These are phyloP conservation scores for Aspergillus fumigatus DNA, from an alignment of 2,329 filamentous ascomycete genomes.

Conservation along the genomic window DNA sequence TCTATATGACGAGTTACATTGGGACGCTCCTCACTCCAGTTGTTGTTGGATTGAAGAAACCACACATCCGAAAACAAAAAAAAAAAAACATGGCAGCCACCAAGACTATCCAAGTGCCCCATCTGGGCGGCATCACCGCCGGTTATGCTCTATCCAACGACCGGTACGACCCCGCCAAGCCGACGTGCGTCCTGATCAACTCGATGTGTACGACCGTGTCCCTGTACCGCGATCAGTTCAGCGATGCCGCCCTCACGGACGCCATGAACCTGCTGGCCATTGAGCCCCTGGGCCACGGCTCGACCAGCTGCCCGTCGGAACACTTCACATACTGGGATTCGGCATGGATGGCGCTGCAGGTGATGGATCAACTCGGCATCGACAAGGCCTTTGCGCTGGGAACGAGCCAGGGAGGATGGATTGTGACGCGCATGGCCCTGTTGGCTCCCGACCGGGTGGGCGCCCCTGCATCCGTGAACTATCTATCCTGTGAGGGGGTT, in stretches of 20 bases:
- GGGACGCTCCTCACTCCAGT: not conserved
- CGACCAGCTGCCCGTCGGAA: slow-evolving; percentile 41
- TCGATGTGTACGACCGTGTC: slow-evolving; percentile 48
- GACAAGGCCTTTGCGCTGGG: slow-evolving; percentile 46
- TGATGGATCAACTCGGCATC: slow-evolving; percentile 48
- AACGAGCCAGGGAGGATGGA: slow-evolving; percentile 53
- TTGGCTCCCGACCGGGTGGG: slow-evolving; percentile 44
- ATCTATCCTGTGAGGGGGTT: not conserved
- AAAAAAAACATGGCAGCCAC: slow-evolving; percentile 21
- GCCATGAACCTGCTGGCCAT: slow-evolving; percentile 50
- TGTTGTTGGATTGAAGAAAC: not conserved
- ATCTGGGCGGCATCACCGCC: slow-evolving; percentile 48
- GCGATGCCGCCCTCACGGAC: slow-evolving; percentile 30
- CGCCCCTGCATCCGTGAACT: not conserved
- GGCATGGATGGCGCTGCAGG: slow-evolving; percentile 51
- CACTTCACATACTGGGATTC: slow-evolving; percentile 55
- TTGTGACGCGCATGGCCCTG: slow-evolving; percentile 50
- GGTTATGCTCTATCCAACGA: slow-evolving; percentile 43
- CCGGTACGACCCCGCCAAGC: slow-evolving; percentile 47
- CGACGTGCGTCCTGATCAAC: slow-evolving; percentile 50
- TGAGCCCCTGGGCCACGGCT: slow-evolving; percentile 51
- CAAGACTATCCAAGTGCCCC: slow-evolving; percentile 42
- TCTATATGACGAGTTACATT: not conserved
- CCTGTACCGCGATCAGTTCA: slow-evolving; percentile 41
- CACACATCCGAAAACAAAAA: not conserved